Base-by-base conservation (phyloP, 2,329 filamentous ascomycete species). In the Microascus cirrosus region DNA sequence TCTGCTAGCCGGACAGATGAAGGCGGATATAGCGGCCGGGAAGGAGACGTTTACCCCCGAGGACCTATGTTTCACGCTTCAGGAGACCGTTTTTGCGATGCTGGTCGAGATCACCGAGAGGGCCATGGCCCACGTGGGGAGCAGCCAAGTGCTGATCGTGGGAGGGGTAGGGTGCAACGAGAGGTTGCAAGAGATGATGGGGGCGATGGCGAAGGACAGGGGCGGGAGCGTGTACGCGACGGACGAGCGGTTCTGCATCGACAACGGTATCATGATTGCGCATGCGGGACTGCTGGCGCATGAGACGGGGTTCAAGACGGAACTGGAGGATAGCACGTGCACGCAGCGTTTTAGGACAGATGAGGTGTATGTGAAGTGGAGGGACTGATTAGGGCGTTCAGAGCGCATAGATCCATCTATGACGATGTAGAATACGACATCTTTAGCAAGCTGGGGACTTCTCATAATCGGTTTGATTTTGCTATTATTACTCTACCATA, bases 191-290 rank as follows among this genome's bases (percentile, higher is more conserved):
- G 84, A 95, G 66, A 99, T 99, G 94, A 99, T 99, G 94, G 92
- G 90, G 18, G 78, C 87, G 53, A 99, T 99, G 94, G 93, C 92
- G 18, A 78, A 77, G 52, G 92, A 96, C 70, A 78, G 94, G 42
- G 90, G 91, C 57, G 94, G 94, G 3, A 92, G 84, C 66, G 90
- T 97, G 3, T 96, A 89, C 73, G 92, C 94, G 25, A 97, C 93
- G 0, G 94, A 99, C 69, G 94, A 99, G 77, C 80, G 94, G 53
- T 99, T 96, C 70, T 99, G 94, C 70, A 99, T 99, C 65, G 94
- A 99, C 72, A 99, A 99, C 66, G 94, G 94, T 54, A 97, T 99
- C 68, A 99, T 99, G 94, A 99, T 99, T 74, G 94, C 94, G 1
- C 93, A 99, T 71, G 94, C 94, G 1, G 94, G 94, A 2, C 73